A percentile compares a stretch with the other conserved stretches of the same genome.
Evolutionary conservation across 441 rosid genomes (phyloP).

Genomic region (Bocquillonia castaneifolia): DNA sequence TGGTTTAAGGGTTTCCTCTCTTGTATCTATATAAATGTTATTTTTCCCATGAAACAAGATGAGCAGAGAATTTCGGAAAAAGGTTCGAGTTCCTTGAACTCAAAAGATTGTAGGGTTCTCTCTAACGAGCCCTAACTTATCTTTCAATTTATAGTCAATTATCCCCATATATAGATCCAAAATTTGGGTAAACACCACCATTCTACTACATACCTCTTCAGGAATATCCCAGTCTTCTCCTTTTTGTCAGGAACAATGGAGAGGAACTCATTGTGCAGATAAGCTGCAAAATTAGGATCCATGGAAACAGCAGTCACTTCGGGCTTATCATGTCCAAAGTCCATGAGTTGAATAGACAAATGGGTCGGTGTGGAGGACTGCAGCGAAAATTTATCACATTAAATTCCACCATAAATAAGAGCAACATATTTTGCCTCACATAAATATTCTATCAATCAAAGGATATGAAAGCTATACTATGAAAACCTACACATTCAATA

Average conservation of each 20-base stretch:
- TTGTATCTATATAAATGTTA: too few species aligned
- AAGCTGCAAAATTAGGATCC: constrained; percentile 80
- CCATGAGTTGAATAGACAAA: constrained; percentile 84
- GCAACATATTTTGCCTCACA: not conserved
- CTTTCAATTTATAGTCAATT: too few species aligned
- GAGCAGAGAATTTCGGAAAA: too few species aligned
- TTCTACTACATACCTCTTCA: constrained; percentile 52
- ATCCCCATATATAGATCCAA: too few species aligned
- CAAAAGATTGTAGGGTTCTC: too few species aligned
- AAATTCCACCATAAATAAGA: not conserved
- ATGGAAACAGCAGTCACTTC: constrained; percentile 84
- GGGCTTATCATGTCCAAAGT: constrained; percentile 79
- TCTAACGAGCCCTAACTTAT: too few species aligned
- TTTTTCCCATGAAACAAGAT: too few species aligned
- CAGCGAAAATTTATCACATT: constrained; percentile 26
- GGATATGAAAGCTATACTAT: not conserved
- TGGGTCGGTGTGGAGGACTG: constrained; percentile 53
- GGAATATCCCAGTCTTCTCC: constrained; percentile 59
- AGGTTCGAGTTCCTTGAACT: too few species aligned
- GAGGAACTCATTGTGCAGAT: constrained; percentile 73
- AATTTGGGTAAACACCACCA: too few species aligned
- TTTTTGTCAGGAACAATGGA: constrained; percentile 51
- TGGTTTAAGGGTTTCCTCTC: too few species aligned
- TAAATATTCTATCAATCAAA: constrained; percentile 3
- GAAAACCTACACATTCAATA: constrained; percentile 74